Conservation (phyloP, 1,284 basidiomycete species). For the Anthracocystis setariae region DNA sequence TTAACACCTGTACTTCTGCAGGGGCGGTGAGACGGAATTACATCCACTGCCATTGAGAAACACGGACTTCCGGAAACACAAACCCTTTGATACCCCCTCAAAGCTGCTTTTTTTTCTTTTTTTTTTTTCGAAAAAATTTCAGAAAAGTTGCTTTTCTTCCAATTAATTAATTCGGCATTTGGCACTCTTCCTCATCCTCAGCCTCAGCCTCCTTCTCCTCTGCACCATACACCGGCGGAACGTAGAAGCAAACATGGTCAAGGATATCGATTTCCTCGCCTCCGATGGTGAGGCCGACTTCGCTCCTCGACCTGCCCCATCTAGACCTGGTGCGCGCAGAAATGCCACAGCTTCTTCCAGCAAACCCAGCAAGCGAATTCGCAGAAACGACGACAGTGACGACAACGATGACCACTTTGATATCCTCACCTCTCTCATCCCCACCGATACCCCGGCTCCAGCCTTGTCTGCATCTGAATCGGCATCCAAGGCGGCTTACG, state of each 20-base stretch:
- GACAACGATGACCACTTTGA: conserved; percentile 35
- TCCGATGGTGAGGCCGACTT: conserved; percentile 50
- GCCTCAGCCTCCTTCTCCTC: conserved; percentile 3
- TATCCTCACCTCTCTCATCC: conserved; percentile 37
- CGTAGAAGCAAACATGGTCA: conserved; percentile 35
- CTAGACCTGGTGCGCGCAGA: conserved; percentile 7
- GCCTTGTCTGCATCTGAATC: conserved; percentile 12
- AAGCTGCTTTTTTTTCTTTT: too few species aligned
- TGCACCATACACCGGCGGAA: not conserved
- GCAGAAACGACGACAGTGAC: conserved; percentile 11
- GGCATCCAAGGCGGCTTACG: conserved; percentile 12
- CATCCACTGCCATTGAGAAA: too few species aligned
- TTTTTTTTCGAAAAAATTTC: conserved; percentile 14
- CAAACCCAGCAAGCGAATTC: conserved; percentile 15
- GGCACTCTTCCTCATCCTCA: not conserved
- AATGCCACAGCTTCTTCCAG: conserved; percentile 34
- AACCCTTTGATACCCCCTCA: too few species aligned
- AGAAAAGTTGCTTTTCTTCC: conserved; percentile 4
- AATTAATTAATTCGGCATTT: not conserved
- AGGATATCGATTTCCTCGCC: conserved; percentile 59
- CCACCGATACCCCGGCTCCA: conserved; percentile 11
- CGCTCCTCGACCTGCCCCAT: conserved; percentile 7
- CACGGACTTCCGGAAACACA: too few species aligned
- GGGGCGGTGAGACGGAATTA: too few species aligned
- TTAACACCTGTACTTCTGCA: too few species aligned